Conservation (phyloP, 768 basidiomycete genomes). For the Trametes villosa region DNA sequence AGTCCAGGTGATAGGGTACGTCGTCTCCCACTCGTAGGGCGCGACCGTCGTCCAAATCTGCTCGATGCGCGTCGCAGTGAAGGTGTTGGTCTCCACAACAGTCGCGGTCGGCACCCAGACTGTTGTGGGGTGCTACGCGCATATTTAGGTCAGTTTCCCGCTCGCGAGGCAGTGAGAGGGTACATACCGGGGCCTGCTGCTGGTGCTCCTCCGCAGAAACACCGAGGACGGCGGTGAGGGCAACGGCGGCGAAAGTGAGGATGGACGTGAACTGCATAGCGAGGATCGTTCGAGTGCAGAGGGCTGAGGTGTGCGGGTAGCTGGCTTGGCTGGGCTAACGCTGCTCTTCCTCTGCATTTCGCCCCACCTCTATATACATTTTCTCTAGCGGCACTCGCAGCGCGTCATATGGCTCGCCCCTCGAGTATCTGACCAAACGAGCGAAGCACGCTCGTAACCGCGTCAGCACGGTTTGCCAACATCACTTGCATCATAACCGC, state of each 20-base stretch:
- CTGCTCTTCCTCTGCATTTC: conserved; percentile 4
- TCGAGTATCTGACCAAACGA: conserved; percentile 12
- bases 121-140: conserved; percentile 7
- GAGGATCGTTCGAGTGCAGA: not conserved
- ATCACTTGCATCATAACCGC: conserved; percentile 20
- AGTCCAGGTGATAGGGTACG: conserved; percentile 20
- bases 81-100: conserved; percentile 19
- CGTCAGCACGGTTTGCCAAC: conserved; percentile 5
- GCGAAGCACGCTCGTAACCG: not conserved
- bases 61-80: conserved; percentile 21
- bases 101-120: conserved; percentile 23
- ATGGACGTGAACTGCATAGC: conserved; percentile 20
- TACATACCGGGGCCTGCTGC: conserved; percentile 13
- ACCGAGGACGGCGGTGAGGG: conserved; percentile 14
- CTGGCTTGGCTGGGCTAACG: conserved; percentile 3
- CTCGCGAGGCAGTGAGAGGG: not conserved
- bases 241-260: conserved; percentile 17
- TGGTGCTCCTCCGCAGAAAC: conserved; percentile 8
- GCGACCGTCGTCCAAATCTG: conserved; percentile 19
- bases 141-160: conserved; percentile 1
- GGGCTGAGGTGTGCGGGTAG: conserved; percentile 11
- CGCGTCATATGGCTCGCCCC: conserved; percentile 19
- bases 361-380: conserved; percentile 16
- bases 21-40: conserved; percentile 21
- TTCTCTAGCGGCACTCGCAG: not conserved